Percentiles rank a stretch among this genome's conserved stretches.
phyloP scores from a whole-genome alignment of 441 rosid genomes.

The Metrosideros polymorpha region DNA sequence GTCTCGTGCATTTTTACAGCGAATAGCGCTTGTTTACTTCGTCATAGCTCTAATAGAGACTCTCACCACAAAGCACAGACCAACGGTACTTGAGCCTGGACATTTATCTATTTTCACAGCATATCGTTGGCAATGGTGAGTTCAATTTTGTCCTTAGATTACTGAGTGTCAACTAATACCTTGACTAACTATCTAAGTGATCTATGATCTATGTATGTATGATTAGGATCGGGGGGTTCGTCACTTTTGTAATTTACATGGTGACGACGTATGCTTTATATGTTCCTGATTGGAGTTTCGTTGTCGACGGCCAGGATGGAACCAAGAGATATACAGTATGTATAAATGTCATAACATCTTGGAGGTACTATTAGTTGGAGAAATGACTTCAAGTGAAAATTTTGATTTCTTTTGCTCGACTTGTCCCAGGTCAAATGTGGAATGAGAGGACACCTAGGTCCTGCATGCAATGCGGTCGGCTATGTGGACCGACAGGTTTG shows the following conservation, averaged over 20 bases:
- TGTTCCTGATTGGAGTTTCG: constrained; percentile 65
- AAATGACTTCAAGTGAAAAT: neutral
- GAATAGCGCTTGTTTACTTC: constrained; percentile 58
- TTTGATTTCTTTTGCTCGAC: neutral
- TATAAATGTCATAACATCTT: neutral
- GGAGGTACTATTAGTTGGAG: neutral
- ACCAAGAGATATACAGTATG: constrained; percentile 25
- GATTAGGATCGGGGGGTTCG: constrained; percentile 43
- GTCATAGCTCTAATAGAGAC: constrained; percentile 51
- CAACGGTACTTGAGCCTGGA: constrained; percentile 22
- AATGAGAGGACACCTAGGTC: constrained; percentile 67
- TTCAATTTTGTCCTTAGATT: neutral
- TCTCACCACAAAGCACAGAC: constrained; percentile 44
- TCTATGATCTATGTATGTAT: neutral
- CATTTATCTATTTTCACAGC: constrained; percentile 41
- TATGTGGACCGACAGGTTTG: constrained; percentile 46
- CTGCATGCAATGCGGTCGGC: constrained; percentile 71
- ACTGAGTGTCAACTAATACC: neutral
- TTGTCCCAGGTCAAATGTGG: constrained; percentile 47
- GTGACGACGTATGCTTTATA: constrained; percentile 35
- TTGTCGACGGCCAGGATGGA: neutral
- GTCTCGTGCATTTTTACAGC: constrained; percentile 21
- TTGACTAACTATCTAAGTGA: neutral
- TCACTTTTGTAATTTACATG: constrained; percentile 44
- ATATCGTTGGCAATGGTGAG: constrained; percentile 61